Evolutionary conservation across 2,329 filamentous ascomycete genomes (phyloP).

Genomic region (Dothistroma pini): DNA sequence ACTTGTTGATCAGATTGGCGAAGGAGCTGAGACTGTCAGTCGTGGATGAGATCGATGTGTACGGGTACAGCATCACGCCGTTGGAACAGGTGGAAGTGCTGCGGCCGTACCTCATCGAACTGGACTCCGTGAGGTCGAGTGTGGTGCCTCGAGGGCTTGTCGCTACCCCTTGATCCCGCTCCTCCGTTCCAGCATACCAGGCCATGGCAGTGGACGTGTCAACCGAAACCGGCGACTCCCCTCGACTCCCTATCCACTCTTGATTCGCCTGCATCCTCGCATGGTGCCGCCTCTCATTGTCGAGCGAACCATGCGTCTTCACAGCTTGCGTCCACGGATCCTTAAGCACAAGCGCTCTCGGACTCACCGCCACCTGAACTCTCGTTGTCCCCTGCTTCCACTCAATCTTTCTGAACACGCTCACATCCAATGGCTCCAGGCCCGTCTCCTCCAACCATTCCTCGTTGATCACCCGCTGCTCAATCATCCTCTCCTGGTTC

Average conservation of each 20-base stretch:
- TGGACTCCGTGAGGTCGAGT: not conserved
- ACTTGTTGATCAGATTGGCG: not conserved
- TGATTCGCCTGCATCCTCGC: not conserved
- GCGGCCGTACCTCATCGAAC: not conserved
- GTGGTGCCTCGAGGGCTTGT: not conserved
- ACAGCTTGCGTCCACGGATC: not conserved
- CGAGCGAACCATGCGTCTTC: not conserved
- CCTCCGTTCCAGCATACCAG: not conserved
- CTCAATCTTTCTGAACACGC: not conserved
- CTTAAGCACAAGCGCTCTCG: not conserved
- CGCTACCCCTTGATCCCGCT: not conserved
- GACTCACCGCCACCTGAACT: not conserved
- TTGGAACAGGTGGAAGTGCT: not conserved
- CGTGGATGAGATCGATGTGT: not conserved
- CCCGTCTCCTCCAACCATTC: not conserved
- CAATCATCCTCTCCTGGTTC: not conserved
- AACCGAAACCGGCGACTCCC: not conserved
- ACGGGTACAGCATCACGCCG: not conserved
- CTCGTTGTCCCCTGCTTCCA: not conserved
- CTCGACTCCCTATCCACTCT: not conserved
- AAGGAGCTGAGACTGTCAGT: not conserved
- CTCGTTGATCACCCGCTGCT: not conserved
- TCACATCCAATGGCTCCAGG: not conserved
- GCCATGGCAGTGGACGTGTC: not conserved
- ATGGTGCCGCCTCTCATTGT: not conserved